Evolutionary conservation across 352 stramenopile species (phyloP), one percentile per base, ranked within the genome.

Genomic region (Plasmopara viticola): DNA sequence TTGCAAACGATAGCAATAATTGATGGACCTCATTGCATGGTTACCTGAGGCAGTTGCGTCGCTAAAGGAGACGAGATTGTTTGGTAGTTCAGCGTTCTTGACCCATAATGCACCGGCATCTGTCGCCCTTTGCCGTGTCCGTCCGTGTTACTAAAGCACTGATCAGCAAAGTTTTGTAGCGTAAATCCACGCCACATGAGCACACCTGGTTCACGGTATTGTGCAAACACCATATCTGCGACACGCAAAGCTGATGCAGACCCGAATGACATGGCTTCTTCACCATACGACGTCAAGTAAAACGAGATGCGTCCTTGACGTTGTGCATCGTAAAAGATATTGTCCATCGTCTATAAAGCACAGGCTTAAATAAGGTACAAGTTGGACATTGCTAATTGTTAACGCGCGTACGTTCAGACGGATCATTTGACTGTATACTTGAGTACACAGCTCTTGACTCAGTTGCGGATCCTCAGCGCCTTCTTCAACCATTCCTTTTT

Each of bases 71-170:
- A 98, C 30, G 89, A 98, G 31, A 99, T 98, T 0, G 97, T 99
- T 37, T 98, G 95, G 57, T 97, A 98, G 66, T 99, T 98, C 15
- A 98, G 72, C 29, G 84, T 75, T 48, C 83, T 84, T 9, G 84
- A 97, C 28, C 96, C 96, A 63, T 99, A 99, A 77, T 99, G 97
- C 41, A 99, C 86, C 5, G 97, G 97, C 95, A 99, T 99, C 69
- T 99, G 95, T 25, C 96, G 77, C 13, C 95, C 96, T 56, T 97
- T 98, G 51, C 87, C 96, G 47, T 97, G 78, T 57, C 98, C 96
- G n/a, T 90, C 78, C 43, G 80, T 68, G 74, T 99, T 99, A 56
- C 87, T 94, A 58, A 98, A 98, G 58, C 95, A 99, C 68, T 99
- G 95, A 66, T 99, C 95, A 4, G 94, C 90, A 68, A 99, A 98